phyloP scores from a whole-genome alignment of 2,329 filamentous ascomycete genomes.

The Emmonsiellopsis sp. region DNA sequence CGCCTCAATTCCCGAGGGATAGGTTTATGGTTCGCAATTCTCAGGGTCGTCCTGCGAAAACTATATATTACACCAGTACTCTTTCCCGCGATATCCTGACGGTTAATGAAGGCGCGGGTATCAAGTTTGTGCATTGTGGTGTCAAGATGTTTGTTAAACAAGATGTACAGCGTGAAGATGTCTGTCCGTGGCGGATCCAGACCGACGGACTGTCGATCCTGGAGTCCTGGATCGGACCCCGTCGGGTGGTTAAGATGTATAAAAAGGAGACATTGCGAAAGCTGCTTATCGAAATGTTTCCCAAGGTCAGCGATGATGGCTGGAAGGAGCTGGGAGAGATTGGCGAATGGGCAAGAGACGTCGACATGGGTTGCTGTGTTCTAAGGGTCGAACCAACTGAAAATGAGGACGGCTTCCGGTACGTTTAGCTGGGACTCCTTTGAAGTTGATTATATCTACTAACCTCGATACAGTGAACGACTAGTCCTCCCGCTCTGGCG shows the following conservation, averaged over 20 bases:
- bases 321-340: slow-evolving; percentile 79
- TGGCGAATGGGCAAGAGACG: slow-evolving; percentile 67
- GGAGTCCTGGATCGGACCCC: slow-evolving; percentile 77
- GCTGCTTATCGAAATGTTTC: slow-evolving; percentile 93
- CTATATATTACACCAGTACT: slow-evolving; percentile 89
- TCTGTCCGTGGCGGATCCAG: slow-evolving; percentile 92
- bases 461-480: slow-evolving; percentile 46
- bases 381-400: slow-evolving; percentile 71
- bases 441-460: slow-evolving; percentile 14
- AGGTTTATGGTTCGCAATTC: slow-evolving; percentile 96
- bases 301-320: slow-evolving; percentile 66
- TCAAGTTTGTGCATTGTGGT: slow-evolving; percentile 93
- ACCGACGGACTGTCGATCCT: slow-evolving; percentile 86
- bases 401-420: slow-evolving; percentile 48
- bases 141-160: slow-evolving; percentile 99
- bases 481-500: slow-evolving; percentile 93
- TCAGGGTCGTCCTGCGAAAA: slow-evolving; percentile 76
- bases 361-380: slow-evolving; percentile 87
- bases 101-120: slow-evolving; percentile 78
- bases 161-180: slow-evolving; percentile 74
- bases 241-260: slow-evolving; percentile 64
- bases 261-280: slow-evolving; percentile 71
- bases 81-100: slow-evolving; percentile 77
- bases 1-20: slow-evolving; percentile 73
- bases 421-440: slow-evolving; percentile 14